These are phyloP conservation scores for Russula sp. DNA, from an alignment of 768 basidiomycete genomes.

Conservation along the genomic window DNA sequence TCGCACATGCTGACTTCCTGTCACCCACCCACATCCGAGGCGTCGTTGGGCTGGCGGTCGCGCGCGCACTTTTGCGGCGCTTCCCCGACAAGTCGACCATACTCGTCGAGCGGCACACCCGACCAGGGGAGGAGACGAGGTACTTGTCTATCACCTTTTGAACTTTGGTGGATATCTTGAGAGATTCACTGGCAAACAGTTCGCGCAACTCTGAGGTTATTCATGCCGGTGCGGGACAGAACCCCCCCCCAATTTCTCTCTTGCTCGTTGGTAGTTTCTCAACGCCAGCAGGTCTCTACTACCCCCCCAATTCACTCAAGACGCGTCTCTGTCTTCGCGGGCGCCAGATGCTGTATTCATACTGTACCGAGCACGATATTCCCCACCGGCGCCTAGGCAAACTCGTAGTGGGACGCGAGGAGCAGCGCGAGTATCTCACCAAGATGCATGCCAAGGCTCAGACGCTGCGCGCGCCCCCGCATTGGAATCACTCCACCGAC, in stretches of 20 bases:
- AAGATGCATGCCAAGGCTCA: slow-evolving; percentile 57
- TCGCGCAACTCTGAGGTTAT: slow-evolving; percentile 95
- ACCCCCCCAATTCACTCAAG: slow-evolving; percentile 77
- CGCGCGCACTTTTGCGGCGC: slow-evolving; percentile 57
- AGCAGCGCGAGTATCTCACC: slow-evolving; percentile 66
- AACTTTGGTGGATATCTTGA: no score
- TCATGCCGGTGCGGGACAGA: slow-evolving; percentile 57
- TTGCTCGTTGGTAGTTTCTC: background rate
- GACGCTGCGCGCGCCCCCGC: slow-evolving; percentile 43
- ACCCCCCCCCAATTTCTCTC: background rate
- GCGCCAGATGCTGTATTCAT: slow-evolving; percentile 72
- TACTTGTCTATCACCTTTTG: slow-evolving; percentile 23
- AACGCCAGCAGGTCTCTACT: slow-evolving; percentile 61
- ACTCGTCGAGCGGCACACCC: slow-evolving; percentile 69
- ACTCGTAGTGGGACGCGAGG: slow-evolving; percentile 71
- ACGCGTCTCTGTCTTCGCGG: slow-evolving; percentile 82
- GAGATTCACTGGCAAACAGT: slow-evolving; percentile 32
- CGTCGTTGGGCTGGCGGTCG: slow-evolving; percentile 80
- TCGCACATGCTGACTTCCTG: background rate
- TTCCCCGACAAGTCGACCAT: slow-evolving; percentile 67
- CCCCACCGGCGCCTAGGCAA: slow-evolving; percentile 75
- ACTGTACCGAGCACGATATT: slow-evolving; percentile 56
- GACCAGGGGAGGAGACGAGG: slow-evolving; percentile 85
- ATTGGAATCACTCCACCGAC: slow-evolving; percentile 25
- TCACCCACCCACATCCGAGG: slow-evolving; percentile 34